Evolutionary conservation across 1,284 basidiomycete species (phyloP).

Genomic region (Ustilago sp.): DNA sequence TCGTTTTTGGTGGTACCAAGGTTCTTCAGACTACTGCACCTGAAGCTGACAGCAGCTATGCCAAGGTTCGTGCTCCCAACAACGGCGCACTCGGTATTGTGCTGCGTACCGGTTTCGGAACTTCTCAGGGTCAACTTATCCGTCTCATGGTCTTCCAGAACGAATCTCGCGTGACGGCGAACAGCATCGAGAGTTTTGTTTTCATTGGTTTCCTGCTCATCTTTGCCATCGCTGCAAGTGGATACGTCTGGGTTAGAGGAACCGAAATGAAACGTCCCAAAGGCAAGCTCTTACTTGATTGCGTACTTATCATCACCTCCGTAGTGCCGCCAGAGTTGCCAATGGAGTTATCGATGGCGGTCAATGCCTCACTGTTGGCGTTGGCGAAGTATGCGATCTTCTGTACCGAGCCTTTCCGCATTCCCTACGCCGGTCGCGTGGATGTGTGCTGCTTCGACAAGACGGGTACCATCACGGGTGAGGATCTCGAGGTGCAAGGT

Average conservation of each 20-base stretch:
- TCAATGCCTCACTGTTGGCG: constrained; percentile 75
- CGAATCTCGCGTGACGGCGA: constrained; percentile 67
- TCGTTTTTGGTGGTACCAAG: constrained; percentile 69
- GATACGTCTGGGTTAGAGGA: constrained; percentile 67
- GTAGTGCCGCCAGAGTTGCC: constrained; percentile 69
- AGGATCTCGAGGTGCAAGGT: constrained; percentile 68
- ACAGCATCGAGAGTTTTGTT: constrained; percentile 68
- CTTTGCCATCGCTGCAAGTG: constrained; percentile 67
- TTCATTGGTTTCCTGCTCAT: constrained; percentile 69
- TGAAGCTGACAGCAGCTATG: constrained; percentile 49
- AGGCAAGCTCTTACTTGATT: constrained; percentile 68
- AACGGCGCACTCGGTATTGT: constrained; percentile 65
- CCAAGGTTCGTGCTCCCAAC: constrained; percentile 61
- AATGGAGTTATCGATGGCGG: constrained; percentile 69
- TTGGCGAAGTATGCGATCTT: constrained; percentile 80
- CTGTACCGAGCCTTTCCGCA: constrained; percentile 69
- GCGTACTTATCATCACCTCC: constrained; percentile 69
- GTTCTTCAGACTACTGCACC: constrained; percentile 65
- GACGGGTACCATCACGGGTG: constrained; percentile 69
- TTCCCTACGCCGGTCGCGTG: constrained; percentile 68
- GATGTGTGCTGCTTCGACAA: constrained; percentile 70
- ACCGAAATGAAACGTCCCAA: constrained; percentile 67
- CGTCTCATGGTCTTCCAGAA: constrained; percentile 69
- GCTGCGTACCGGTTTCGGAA: constrained; percentile 68
- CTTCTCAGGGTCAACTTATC: constrained; percentile 68